Evolutionary conservation across 805 yeast genomes (phyloP), one percentile per base, ranked within the genome.

Genomic region (Wickerhamiella galacta): DNA sequence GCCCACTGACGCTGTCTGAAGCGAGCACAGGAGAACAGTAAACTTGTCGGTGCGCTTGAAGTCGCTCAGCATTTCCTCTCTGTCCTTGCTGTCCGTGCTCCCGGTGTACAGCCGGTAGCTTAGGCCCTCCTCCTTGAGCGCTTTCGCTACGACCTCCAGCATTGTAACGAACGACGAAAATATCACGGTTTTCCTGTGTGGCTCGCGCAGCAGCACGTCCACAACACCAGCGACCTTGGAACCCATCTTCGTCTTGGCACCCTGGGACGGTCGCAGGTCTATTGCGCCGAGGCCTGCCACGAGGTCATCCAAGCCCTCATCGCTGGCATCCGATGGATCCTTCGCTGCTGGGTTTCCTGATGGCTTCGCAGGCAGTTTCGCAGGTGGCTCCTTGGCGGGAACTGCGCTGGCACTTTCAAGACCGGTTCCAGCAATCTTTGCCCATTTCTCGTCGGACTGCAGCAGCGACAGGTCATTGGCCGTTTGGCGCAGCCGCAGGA

Each of bases 1-100:
- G 6, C 69, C 69, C 5, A 63, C 51, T 1, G 69, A 59, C 3
- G 66, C 67, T 20, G 66, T 53, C 32, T 54, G 54, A 12, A 63
- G 41, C 2, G 68, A 62, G 39, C 68, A 62, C 28, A 63, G 45
- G 36, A 62, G 42, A 8, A 59, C 58, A 8, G 40, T 34, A 7
- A 41, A 37, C n/a, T 33, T 39, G 4, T 29, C 16, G 8, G 37
- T 30, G 3, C 45, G 43, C 28, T 52, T 40, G 26, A 62, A 43
- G 14, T 36, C 35, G 3, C 41, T 33, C 18, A 64, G 45, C 0
- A 58, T 44, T 2, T 35, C 28, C 9, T 47, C 52, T 18, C 66
- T 57, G 30, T 44, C 38, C 4, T 32, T 38, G 5, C 53, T 33
- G 10, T 40, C 37, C 54, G 59, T 47, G 5, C 36, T 18, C 7